Evolutionary conservation across 495 filamentous ascomycete species (phyloP), one percentile per base, ranked within the genome.

Genomic region (Cenococcum geophilum): DNA sequence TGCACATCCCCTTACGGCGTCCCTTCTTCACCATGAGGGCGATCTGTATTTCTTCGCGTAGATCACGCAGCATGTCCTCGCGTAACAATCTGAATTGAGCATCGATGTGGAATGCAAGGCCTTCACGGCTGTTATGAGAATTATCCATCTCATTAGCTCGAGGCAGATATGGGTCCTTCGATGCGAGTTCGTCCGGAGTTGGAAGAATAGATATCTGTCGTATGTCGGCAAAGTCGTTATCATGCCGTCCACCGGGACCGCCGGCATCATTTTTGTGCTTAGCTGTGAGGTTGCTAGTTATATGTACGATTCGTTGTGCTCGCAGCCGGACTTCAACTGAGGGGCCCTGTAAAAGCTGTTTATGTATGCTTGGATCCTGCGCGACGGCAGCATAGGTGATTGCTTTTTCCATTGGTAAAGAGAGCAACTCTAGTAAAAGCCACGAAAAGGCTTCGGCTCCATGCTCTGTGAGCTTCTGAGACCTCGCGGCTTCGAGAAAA

Each of bases 41-140:
- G 18, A 36, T 34, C 5, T 53, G 37, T 21, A 63, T 16, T 37
- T 84, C 85, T 10, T 87, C 80, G 0, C 83, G 79, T 9, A 90
- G 71, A 52, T 85, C 85, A 0, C 72, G 77, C 0, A 89, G 71
- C 82, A 90, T 85, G 58, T 91, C 89, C 62, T 91, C 86, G 2
- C 88, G 74, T 4, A 89, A 71, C 1, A 91, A 79, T 0, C 88
- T 84, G 64, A 89, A 92, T 55, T 91, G 86, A 63, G 88, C 89
- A 65, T 89, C 88, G 0, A 87, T 60, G 68, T 89, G 85, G 0
- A 75, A 71, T 0, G 67, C 71, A 0, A 78, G 60, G 0, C 85
- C 80, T n/a, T 70, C 65, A 10, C n/a, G n/a, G n/a, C n/a, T n/a
- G n/a, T n/a, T n/a, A n/a, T n/a, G n/a, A n/a, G n/a, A n/a, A n/a